Evolutionary conservation across 345 rosid species (phyloP).

Genomic region (Pistacia atlantica): DNA sequence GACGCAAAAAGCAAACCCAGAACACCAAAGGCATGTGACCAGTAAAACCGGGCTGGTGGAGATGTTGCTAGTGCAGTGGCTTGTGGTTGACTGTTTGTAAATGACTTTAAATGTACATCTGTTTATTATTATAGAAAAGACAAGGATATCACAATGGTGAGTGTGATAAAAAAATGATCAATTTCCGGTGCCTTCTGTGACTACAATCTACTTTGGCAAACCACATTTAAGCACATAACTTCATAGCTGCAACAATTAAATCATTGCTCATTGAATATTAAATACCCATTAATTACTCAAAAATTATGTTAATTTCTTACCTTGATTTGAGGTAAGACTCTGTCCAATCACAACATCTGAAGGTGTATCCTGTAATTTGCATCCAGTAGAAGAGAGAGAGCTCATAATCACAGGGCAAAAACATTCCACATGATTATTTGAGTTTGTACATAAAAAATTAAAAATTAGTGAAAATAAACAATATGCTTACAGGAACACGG

Average conservation of each 20-base stretch:
- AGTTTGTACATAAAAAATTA: not conserved
- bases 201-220: not conserved
- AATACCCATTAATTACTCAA: not conserved
- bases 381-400: not conserved
- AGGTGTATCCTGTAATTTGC: constrained; percentile 19
- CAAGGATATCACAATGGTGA: not conserved
- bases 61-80: constrained; percentile 11
- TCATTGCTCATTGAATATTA: not conserved
- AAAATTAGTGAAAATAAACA: constrained; percentile 3
- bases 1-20: constrained; percentile 26
- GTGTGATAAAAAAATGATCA: not conserved
- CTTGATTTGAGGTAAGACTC: constrained; percentile 10
- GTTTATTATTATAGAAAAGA: not conserved
- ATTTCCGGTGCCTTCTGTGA: not conserved
- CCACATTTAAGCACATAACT: not conserved
- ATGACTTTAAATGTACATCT: constrained; percentile 16
- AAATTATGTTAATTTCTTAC: constrained; percentile 17
- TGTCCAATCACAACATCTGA: constrained; percentile 3
- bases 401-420: not conserved
- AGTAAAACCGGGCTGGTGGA: constrained; percentile 19
- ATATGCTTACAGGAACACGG: constrained; percentile 28
- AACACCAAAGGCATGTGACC: constrained; percentile 20
- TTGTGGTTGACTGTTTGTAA: constrained; percentile 3
- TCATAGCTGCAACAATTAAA: constrained; percentile 7
- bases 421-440: not conserved